Evolutionary conservation across 2,329 filamentous ascomycete species (phyloP).

Genomic region (Paracorniculantispora psalliotae): DNA sequence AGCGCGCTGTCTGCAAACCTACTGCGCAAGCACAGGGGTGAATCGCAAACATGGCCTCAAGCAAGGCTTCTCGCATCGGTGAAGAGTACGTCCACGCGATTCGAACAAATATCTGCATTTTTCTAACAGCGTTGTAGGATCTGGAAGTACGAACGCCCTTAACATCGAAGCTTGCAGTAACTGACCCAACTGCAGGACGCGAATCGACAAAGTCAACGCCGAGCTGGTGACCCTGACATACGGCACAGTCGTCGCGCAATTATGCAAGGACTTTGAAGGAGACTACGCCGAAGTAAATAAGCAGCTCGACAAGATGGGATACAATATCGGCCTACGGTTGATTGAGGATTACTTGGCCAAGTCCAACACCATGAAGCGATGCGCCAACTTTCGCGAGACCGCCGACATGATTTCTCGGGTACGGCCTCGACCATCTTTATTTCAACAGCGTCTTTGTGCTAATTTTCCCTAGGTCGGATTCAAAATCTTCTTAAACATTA

Average conservation of each 20-base stretch:
- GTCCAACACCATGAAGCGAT: conserved; percentile 82
- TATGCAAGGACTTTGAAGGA: conserved; percentile 93
- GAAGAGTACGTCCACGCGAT: conserved; percentile 48
- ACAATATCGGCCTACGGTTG: conserved; percentile 92
- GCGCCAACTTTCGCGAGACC: conserved; percentile 89
- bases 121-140: conserved; percentile 55
- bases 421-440: neutral
- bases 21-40: neutral
- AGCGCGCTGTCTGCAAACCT: neutral
- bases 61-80: conserved; percentile 56
- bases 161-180: conserved; percentile 7
- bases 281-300: conserved; percentile 96
- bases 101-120: conserved; percentile 18
- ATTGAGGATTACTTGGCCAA: conserved; percentile 98
- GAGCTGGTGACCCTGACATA: conserved; percentile 97
- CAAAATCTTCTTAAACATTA: conserved; percentile 98
- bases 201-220: conserved; percentile 96
- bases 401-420: conserved; percentile 96
- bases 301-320: conserved; percentile 98
- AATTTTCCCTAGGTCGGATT: conserved; percentile 70
- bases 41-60: conserved; percentile 47
- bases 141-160: conserved; percentile 66
- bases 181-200: conserved; percentile 58
- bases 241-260: conserved; percentile 91
- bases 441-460: neutral